These are phyloP conservation scores for Pseudozyma tsukubaensis DNA, from an alignment of 1,284 basidiomycete genomes.

Conservation along the genomic window DNA sequence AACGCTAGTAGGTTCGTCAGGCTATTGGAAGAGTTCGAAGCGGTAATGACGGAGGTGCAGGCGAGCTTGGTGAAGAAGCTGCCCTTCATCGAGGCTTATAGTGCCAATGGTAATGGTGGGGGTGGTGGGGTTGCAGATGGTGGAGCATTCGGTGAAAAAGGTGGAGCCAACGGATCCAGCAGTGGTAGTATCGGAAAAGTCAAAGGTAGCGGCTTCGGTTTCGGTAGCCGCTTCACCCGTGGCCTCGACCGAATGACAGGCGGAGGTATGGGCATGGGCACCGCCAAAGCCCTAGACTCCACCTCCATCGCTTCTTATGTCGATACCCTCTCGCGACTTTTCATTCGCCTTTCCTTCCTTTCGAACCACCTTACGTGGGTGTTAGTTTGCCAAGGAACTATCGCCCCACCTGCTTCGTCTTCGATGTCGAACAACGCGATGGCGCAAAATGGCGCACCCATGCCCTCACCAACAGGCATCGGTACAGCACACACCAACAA, in stretches of 20 bases:
- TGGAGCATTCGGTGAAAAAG: background rate
- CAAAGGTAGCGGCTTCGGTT: background rate
- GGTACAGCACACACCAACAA: slow-evolving; percentile 11
- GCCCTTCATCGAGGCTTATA: slow-evolving; percentile 69
- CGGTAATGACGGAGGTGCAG: slow-evolving; percentile 80
- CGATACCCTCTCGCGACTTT: slow-evolving; percentile 10
- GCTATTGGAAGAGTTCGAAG: slow-evolving; percentile 79
- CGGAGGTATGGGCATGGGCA: slow-evolving; percentile 2
- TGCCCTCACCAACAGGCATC: slow-evolving; percentile 14
- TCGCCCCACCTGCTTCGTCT: background rate
- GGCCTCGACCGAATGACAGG: slow-evolving; percentile 32
- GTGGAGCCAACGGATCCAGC: slow-evolving; percentile 4
- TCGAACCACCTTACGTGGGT: slow-evolving; percentile 9
- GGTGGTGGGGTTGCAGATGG: slow-evolving; percentile 74
- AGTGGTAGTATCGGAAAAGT: background rate
- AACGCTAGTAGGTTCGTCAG: slow-evolving; percentile 66
- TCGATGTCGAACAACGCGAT: background rate
- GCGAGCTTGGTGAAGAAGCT: slow-evolving; percentile 79
- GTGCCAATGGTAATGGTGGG: no score
- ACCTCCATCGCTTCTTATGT: slow-evolving; percentile 6
- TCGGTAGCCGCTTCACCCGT: slow-evolving; percentile 20
- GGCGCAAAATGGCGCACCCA: background rate
- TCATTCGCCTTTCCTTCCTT: background rate
- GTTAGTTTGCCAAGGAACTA: slow-evolving; percentile 10
- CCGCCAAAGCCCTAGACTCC: slow-evolving; percentile 12